Evolutionary conservation across 2,329 filamentous ascomycete genomes (phyloP).

Genomic region (Aspergillus brunneoviolaceus): DNA sequence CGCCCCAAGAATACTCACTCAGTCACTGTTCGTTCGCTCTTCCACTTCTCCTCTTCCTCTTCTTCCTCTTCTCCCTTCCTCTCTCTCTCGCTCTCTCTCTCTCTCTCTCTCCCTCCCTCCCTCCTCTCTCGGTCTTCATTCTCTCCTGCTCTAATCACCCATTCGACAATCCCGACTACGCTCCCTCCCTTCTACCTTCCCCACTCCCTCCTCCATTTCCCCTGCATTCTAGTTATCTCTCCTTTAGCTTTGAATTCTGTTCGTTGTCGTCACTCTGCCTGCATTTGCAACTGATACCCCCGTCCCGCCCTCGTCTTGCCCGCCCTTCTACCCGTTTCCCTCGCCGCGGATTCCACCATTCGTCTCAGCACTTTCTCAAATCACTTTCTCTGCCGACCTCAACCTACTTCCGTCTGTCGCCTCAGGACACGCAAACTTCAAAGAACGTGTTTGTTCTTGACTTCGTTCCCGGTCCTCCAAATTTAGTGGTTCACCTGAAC

Average conservation of each 20-base stretch:
- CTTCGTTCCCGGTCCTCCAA: constrained; percentile 4
- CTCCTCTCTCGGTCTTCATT: constrained; percentile 5
- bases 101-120: background rate
- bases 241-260: background rate
- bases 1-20: constrained; percentile 1
- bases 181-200: constrained; percentile 7
- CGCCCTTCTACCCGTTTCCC: constrained; percentile 17
- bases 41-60: background rate
- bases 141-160: constrained; percentile 1
- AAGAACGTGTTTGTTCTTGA: background rate
- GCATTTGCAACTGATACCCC: constrained; percentile 7
- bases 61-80: background rate
- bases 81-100: background rate
- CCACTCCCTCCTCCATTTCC: background rate
- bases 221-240: constrained; percentile 7
- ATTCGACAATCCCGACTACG: constrained; percentile 9
- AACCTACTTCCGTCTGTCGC: constrained; percentile 6
- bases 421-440: constrained; percentile 12
- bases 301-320: background rate
- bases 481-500: constrained; percentile 16
- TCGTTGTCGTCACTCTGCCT: constrained; percentile 4
- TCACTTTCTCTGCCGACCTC: constrained; percentile 4
- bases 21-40: background rate
- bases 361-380: background rate
- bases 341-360: constrained; percentile 17